Percentiles rank a stretch among this genome's conserved stretches.
Evolutionary conservation across 345 rosid species (phyloP).

Genomic region (Limnanthes douglasii): DNA sequence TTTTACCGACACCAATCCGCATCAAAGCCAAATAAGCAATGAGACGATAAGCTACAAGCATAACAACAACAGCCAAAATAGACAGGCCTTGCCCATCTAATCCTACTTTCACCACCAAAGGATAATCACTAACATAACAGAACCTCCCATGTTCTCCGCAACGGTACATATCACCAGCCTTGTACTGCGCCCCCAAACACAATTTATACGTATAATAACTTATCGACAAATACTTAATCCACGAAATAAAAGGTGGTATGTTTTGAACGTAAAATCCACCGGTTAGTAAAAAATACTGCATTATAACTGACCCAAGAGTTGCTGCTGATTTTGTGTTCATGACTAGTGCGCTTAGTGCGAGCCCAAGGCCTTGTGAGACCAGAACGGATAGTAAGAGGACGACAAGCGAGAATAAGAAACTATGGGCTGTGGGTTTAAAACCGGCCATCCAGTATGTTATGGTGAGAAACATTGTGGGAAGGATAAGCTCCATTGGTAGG

Average conservation of each 20-base stretch:
- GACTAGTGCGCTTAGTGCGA: conserved; percentile 74
- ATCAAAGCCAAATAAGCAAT: conserved; percentile 74
- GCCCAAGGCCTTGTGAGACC: conserved; percentile 82
- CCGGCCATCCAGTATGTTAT: conserved; percentile 74
- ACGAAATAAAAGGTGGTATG: conserved; percentile 60
- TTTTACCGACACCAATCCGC: conserved; percentile 21
- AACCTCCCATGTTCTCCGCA: conserved; percentile 27
- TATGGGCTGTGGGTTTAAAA: conserved; percentile 17
- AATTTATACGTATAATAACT: conserved; percentile 80
- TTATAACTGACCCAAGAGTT: conserved; percentile 78
- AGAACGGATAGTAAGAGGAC: conserved; percentile 53
- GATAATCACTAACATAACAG: conserved; percentile 62
- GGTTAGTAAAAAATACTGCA: conserved; percentile 62
- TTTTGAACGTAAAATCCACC: conserved; percentile 88
- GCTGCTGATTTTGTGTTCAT: conserved; percentile 88
- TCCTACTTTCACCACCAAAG: conserved; percentile 39
- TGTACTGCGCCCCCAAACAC: conserved; percentile 65
- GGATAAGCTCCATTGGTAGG: conserved; percentile 65
- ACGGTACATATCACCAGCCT: conserved; percentile 32
- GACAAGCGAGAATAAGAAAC: conserved; percentile 31
- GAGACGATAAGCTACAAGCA: conserved; percentile 76
- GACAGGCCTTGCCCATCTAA: conserved; percentile 27
- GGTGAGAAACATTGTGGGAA: conserved; percentile 35
- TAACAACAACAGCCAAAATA: conserved; percentile 38
- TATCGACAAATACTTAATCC: conserved; percentile 81